Percentiles rank a stretch among this genome's conserved stretches.
Conservation (phyloP, 306 rosid genomes). For the Senna siamea region DNA sequence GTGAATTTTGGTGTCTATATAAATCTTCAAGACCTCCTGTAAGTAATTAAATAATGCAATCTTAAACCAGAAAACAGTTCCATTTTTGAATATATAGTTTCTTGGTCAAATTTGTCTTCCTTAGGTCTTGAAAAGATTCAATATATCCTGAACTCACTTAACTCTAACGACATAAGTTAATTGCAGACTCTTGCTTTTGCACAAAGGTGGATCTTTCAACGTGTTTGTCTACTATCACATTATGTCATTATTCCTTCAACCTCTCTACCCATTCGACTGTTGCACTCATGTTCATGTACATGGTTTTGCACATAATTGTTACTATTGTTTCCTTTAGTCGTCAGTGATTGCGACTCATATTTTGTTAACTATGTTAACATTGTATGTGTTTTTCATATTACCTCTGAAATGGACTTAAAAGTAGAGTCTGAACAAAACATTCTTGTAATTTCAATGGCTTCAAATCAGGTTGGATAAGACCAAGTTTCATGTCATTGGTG, state of each 20-base stretch:
- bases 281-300: too few relatives aligned
- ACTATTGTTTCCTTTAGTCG: neutral
- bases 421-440: constrained; percentile 16
- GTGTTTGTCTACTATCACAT: too few relatives aligned
- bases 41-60: neutral
- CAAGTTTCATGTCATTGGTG: constrained; percentile 78
- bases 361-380: neutral
- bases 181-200: neutral
- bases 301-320: too few relatives aligned
- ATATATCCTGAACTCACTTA: neutral
- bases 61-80: neutral
- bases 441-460: constrained; percentile 25
- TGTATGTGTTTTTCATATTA: neutral
- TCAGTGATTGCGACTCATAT: neutral
- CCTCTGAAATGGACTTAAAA: neutral
- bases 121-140: neutral
- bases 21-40: neutral
- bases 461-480: constrained; percentile 76
- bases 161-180: neutral
- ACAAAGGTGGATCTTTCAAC: neutral
- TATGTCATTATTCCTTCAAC: too few relatives aligned
- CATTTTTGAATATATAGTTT: neutral
- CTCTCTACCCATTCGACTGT: too few relatives aligned
- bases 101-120: neutral
- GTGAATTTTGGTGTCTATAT: neutral